A percentile compares a stretch with the other conserved stretches of the same genome.
These are phyloP conservation scores for Mycena amicta DNA, from an alignment of 768 basidiomycete species.

Conservation along the genomic window DNA sequence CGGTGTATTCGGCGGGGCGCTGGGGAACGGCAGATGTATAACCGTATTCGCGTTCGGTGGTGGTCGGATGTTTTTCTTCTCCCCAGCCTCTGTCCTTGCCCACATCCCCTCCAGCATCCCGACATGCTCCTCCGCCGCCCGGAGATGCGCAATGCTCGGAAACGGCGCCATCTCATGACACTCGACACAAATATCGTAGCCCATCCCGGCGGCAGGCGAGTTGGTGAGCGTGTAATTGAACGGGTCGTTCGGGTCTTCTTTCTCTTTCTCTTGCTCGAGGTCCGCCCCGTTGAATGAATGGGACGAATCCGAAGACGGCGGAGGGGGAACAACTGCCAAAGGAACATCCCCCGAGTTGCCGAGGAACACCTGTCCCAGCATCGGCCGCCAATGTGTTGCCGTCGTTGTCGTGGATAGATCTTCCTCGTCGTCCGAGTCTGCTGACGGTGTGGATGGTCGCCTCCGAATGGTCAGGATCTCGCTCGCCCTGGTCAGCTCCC, in stretches of 20 bases:
- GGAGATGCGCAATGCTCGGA: conserved; percentile 65
- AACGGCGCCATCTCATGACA: conserved; percentile 82
- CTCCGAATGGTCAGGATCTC: conserved; percentile 62
- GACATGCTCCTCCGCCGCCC: conserved; percentile 78
- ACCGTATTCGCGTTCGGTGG: conserved; percentile 73
- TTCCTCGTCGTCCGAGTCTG: conserved; percentile 20
- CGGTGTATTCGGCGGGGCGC: conserved; percentile 57
- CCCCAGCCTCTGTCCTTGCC: conserved; percentile 32
- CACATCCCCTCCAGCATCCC: conserved; percentile 66
- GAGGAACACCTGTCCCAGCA: conserved; percentile 70
- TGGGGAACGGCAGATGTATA: conserved; percentile 77
- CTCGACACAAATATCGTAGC: conserved; percentile 87
- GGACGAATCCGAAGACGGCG: too few relatives aligned
- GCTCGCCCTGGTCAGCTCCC: conserved; percentile 79
- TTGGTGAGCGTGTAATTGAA: conserved; percentile 47
- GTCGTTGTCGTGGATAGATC: conserved; percentile 31
- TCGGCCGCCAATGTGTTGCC: conserved; percentile 53
- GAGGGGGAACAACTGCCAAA: too few relatives aligned
- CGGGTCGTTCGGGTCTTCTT: conserved; percentile 35
- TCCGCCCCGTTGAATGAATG: too few relatives aligned
- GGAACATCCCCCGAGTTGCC: conserved; percentile 88
- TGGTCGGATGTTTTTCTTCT: conserved; percentile 43
- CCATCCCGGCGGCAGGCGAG: conserved; percentile 52
- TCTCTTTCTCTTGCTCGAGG: too few relatives aligned
- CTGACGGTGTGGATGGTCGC: not conserved